These are phyloP conservation scores for sunflower (Helianthus annuus) DNA, from an alignment of 129 eudicot genomes.

Conservation along the genomic window DNA sequence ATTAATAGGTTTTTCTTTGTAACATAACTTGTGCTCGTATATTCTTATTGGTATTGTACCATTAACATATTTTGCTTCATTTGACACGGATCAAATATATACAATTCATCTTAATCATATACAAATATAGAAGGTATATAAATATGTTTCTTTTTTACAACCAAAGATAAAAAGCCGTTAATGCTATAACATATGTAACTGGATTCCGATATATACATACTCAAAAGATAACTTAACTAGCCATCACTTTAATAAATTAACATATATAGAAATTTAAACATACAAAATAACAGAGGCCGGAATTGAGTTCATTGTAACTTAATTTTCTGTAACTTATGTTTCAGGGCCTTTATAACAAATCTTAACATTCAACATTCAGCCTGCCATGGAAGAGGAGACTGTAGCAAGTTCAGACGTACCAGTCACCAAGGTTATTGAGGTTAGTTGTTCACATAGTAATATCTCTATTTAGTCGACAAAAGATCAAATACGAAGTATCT, in stretches of 20 bases:
- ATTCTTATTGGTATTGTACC: too few relatives aligned
- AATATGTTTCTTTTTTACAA: too few relatives aligned
- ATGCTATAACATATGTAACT: too few relatives aligned
- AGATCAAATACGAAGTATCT: too few relatives aligned
- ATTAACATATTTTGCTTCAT: too few relatives aligned
- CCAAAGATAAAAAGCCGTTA: too few relatives aligned
- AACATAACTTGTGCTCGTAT: too few relatives aligned
- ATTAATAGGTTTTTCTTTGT: too few relatives aligned
- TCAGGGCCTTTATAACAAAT: conserved; percentile 11
- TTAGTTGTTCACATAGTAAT: conserved; percentile 15
- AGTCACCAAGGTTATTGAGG: conserved; percentile 54
- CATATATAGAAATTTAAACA: conserved; percentile 20
- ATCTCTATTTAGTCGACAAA: background rate
- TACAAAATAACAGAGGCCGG: conserved; percentile 20
- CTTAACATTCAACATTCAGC: conserved; percentile 18
- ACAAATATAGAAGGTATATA: too few relatives aligned
- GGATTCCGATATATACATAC: background rate
- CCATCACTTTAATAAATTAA: conserved; percentile 6
- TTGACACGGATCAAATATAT: too few relatives aligned
- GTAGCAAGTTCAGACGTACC: conserved; percentile 51
- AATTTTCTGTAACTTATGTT: conserved; percentile 15
- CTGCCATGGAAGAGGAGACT: conserved; percentile 60
- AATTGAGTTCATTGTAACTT: conserved; percentile 24
- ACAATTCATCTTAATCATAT: too few relatives aligned
- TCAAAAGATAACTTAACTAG: background rate